Evolutionary conservation across 2,329 filamentous ascomycete genomes (phyloP).

Genomic region (Fusarium protoensiforme): DNA sequence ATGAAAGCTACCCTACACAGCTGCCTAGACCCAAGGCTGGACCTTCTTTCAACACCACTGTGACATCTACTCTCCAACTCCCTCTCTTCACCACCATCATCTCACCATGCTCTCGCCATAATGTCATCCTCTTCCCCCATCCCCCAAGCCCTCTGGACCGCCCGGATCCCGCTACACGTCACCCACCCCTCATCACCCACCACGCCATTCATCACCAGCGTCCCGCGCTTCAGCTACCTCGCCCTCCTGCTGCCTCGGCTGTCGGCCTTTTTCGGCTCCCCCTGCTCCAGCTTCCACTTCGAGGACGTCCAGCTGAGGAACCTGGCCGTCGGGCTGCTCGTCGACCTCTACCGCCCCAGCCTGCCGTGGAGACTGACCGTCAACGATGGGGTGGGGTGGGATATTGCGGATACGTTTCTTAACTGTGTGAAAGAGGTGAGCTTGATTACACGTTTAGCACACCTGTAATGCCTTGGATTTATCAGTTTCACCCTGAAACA

Average conservation of each 20-base stretch:
- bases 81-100: not conserved
- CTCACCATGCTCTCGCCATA: conserved; percentile 35
- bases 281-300: conserved; percentile 70
- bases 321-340: conserved; percentile 63
- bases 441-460: conserved; percentile 1
- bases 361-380: conserved; percentile 68
- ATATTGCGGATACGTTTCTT: conserved; percentile 71
- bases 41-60: not conserved
- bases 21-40: not conserved
- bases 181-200: conserved; percentile 60
- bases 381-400: conserved; percentile 66
- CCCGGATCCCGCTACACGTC: conserved; percentile 65
- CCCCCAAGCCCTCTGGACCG: conserved; percentile 64
- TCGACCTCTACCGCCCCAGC: conserved; percentile 66
- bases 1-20: conserved; percentile 7
- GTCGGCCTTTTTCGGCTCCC: conserved; percentile 61
- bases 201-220: conserved; percentile 62
- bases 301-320: conserved; percentile 65
- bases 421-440: conserved; percentile 72
- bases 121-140: conserved; percentile 46
- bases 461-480: not conserved
- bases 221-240: conserved; percentile 70
- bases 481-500: not conserved
- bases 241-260: conserved; percentile 67
- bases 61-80: not conserved